A percentile compares a stretch with the other conserved stretches of the same genome.
These are phyloP conservation scores for Pichia paraexigua DNA, from an alignment of 805 yeast species.

Conservation along the genomic window DNA sequence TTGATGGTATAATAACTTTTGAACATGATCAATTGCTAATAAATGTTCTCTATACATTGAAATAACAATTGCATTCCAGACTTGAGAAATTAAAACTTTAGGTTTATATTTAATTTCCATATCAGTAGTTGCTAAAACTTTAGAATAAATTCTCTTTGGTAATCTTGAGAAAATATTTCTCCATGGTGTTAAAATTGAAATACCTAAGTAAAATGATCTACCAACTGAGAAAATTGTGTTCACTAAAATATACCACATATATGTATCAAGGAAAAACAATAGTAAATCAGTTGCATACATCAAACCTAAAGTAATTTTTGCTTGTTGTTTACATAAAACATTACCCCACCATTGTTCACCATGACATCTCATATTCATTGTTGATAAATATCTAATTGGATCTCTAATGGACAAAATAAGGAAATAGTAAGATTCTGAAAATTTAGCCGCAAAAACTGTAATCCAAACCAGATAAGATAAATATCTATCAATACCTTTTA, in stretches of 20 bases:
- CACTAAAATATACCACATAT: constrained; percentile 95
- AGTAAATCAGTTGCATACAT: constrained; percentile 90
- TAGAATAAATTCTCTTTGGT: constrained; percentile 98
- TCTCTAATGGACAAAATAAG: constrained; percentile 84
- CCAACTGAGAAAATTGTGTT: constrained; percentile 95
- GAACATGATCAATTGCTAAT: constrained; percentile 97
- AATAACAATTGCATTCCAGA: constrained; percentile 98
- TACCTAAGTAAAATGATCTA: constrained; percentile 97
- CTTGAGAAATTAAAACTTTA: constrained; percentile 94
- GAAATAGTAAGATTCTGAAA: constrained; percentile 85
- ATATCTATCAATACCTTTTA: constrained; percentile 89
- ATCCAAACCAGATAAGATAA: constrained; percentile 90
- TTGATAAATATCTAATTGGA: constrained; percentile 84
- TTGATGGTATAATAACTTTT: constrained; percentile 93
- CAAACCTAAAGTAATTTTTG: constrained; percentile 82
- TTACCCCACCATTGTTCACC: constrained; percentile 91
- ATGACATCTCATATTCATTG: constrained; percentile 83
- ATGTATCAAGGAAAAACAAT: constrained; percentile 96
- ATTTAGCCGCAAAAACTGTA: constrained; percentile 82
- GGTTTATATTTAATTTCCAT: constrained; percentile 99
- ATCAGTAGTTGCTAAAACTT: constrained; percentile 95
- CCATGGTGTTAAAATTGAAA: constrained; percentile 98
- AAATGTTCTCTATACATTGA: constrained; percentile 99
- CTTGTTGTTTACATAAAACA: constrained; percentile 73
- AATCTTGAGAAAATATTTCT: constrained; percentile 95